Evolutionary conservation across 257 asterid species (phyloP).

Genomic region (Datura wrightii): DNA sequence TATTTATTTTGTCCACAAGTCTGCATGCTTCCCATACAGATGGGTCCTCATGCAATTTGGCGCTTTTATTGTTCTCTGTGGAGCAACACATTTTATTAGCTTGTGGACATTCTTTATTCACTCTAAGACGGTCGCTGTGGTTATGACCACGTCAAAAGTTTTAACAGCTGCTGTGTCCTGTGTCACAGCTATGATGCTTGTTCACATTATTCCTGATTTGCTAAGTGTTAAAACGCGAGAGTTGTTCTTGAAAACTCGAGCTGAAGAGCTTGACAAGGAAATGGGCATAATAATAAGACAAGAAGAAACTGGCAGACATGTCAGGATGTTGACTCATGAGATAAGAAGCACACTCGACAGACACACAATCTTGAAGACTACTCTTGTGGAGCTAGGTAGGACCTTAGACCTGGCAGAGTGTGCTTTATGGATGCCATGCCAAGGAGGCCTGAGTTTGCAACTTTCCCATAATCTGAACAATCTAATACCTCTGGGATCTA

Average conservation of each 20-base stretch:
- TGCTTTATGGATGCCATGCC: conserved; percentile 82
- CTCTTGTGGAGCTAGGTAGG: conserved; percentile 76
- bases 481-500: conserved; percentile 62
- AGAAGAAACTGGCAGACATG: conserved; percentile 81
- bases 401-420: conserved; percentile 76
- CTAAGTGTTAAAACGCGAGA: conserved; percentile 69
- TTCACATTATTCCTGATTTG: conserved; percentile 77
- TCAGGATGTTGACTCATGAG: conserved; percentile 82
- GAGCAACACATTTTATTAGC: conserved; percentile 75
- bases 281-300: conserved; percentile 74
- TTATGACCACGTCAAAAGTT: conserved; percentile 65
- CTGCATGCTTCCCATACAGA: conserved; percentile 75
- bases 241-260: conserved; percentile 58
- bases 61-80: conserved; percentile 74
- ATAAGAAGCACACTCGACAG: conserved; percentile 79
- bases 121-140: conserved; percentile 65
- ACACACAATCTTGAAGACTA: conserved; percentile 71
- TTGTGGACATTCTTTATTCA: conserved; percentile 74
- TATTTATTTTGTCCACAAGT: conserved; percentile 66
- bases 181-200: conserved; percentile 71
- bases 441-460: conserved; percentile 61
- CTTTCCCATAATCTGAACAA: conserved; percentile 65
- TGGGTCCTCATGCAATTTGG: conserved; percentile 83
- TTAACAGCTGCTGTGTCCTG: conserved; percentile 76
- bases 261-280: conserved; percentile 75